Evolutionary conservation across 495 filamentous ascomycete genomes (phyloP).

Genomic region (Penicillium silybi): DNA sequence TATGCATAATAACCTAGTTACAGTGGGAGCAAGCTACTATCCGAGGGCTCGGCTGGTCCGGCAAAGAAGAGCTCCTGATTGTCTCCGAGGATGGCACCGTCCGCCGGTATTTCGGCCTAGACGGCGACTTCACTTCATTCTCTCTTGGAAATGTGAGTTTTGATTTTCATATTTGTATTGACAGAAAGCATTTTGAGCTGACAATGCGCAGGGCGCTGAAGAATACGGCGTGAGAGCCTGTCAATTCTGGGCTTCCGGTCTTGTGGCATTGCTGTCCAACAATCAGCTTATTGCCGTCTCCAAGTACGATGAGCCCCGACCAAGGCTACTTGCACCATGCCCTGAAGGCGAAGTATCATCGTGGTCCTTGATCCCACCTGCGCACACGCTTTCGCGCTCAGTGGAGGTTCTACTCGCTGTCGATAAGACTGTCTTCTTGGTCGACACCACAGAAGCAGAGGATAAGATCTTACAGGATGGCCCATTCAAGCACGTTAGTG

Average conservation of each 20-base stretch:
- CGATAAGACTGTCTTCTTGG: constrained; percentile 74
- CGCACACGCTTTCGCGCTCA: constrained; percentile 86
- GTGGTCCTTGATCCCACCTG: constrained; percentile 86
- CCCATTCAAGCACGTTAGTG: constrained; percentile 83
- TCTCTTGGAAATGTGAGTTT: constrained; percentile 75
- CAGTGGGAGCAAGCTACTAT: constrained; percentile 91
- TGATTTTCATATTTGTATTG: background rate
- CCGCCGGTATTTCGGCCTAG: constrained; percentile 84
- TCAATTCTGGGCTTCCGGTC: constrained; percentile 85
- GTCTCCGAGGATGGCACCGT: constrained; percentile 88
- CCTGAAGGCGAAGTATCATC: constrained; percentile 77
- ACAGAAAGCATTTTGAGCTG: background rate
- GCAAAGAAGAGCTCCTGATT: constrained; percentile 88
- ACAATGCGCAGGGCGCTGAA: constrained; percentile 62
- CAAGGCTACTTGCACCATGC: constrained; percentile 72
- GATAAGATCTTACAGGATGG: constrained; percentile 87
- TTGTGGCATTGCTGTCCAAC: constrained; percentile 89
- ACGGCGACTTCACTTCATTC: constrained; percentile 93
- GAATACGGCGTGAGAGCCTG: constrained; percentile 82
- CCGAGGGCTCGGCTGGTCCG: constrained; percentile 91
- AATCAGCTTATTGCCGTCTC: constrained; percentile 85
- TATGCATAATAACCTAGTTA: constrained; percentile 15
- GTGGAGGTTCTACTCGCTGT: constrained; percentile 92
- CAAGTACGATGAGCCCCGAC: constrained; percentile 85
- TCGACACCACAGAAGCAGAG: constrained; percentile 85